A percentile compares a stretch with the other conserved stretches of the same genome.
These are phyloP conservation scores for Parachlorella kessleri DNA, from an alignment of 139 green algal species.

Conservation along the genomic window DNA sequence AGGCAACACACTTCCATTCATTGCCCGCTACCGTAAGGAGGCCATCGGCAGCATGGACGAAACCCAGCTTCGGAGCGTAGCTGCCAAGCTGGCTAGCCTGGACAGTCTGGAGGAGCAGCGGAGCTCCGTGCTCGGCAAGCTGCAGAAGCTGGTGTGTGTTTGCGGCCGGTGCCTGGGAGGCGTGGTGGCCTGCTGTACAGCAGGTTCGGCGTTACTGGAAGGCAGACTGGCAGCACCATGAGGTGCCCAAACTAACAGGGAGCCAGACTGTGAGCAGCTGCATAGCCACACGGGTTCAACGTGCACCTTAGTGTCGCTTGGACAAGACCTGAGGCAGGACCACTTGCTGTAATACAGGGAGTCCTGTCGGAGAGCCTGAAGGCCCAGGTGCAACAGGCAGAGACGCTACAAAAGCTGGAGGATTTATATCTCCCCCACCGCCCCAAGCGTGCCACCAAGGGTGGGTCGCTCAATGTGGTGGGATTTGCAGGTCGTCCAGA, in stretches of 20 bases:
- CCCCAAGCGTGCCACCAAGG: not conserved
- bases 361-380: not conserved
- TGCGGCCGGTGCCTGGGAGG: too few relatives aligned
- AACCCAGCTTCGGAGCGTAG: slow-evolving; percentile 14
- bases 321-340: too few relatives aligned
- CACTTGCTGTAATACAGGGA: not conserved
- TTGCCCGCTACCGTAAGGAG: slow-evolving; percentile 47
- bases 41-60: slow-evolving; percentile 38
- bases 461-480: not conserved
- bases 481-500: too few relatives aligned
- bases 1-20: slow-evolving; percentile 31
- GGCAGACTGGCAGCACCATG: too few relatives aligned
- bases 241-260: too few relatives aligned
- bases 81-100: not conserved
- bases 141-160: not conserved
- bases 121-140: not conserved
- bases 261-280: too few relatives aligned
- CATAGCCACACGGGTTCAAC: too few relatives aligned
- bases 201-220: too few relatives aligned
- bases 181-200: too few relatives aligned
- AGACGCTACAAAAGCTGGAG: not conserved
- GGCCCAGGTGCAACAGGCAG: not conserved
- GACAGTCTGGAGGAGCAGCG: slow-evolving; percentile 20
- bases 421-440: not conserved
- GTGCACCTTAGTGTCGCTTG: too few relatives aligned